Base-by-base conservation (phyloP, 768 basidiomycete genomes). In the Rhizopogon vesiculosus region DNA sequence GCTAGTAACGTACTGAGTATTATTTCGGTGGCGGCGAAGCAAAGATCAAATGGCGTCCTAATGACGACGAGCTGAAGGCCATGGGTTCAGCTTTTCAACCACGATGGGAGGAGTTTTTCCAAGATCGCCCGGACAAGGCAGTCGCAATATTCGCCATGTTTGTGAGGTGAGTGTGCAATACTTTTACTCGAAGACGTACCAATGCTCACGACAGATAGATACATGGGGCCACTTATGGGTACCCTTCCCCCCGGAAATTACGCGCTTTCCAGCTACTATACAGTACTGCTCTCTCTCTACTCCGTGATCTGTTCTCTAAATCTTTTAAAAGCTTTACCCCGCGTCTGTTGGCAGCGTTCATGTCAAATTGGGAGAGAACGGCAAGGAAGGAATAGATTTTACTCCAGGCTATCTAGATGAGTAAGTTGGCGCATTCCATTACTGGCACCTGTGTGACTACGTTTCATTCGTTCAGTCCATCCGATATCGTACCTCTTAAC, bases 1-100 rank as follows among this genome's bases (percentile, higher is more conserved):
- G 44, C 45, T 41, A 19, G 16, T 55, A 49, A 25, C 12, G 8
- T 4, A 40, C 31, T 45, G 15, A 38, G 3, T 35, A 3, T 38
- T 48, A 13, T 55, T 42, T 8, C 60, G 84, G 83, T 59, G 79
- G 71, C 3, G 62, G 79, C 35, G 81, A 86, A 58, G 76, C 77
- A 31, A 84, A 80, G 3, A 74, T 82, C 57, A 85, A 83, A 61
- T 61, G 84, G 10, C 74, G 85, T 22, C 84, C 85, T 2, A 75
- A 66, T 15, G 60, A 61, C 5, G 69, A 73, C 6, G 84, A 86
- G 41, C 70, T 84, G 28, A 70, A 75, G 49, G 71, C 72, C 18
- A 66, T 86, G 33, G 75, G 76, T 0, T 74, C 78, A 6, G 73
- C 64, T 6, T 86, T 86, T 60, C 62, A 72, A 29, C 46, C 69